Evolutionary conservation across 345 rosid genomes (phyloP).

Genomic region (Arabidopsis thaliana): TAIR10.1 NC_003076.8:5716001-5716500

Average conservation of each 20-base stretch:
- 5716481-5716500: neutral
- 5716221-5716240: conserved; percentile 5
- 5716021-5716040: conserved; percentile 40
- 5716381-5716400: conserved; percentile 27
- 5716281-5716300: conserved; percentile 29
- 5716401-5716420: neutral
- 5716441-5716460: neutral
- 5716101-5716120: conserved; percentile 30
- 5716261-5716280: neutral
- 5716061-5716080: conserved; percentile 29
- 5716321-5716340: conserved; percentile 9
- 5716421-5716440: conserved; percentile 14
- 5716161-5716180: conserved; percentile 26
- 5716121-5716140: neutral
- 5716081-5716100: conserved; percentile 35
- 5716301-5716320: conserved; percentile 28
- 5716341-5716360: neutral
- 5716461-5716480: neutral
- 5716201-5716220: conserved; percentile 31
- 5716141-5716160: conserved; percentile 21
- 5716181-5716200: conserved; percentile 23
- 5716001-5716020: conserved; percentile 38
- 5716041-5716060: conserved; percentile 31
- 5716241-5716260: conserved; percentile 12
- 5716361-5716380: conserved; percentile 11